Evolutionary conservation across 2,329 filamentous ascomycete genomes (phyloP).

Genomic region (Domatiomyces catenatus): DNA sequence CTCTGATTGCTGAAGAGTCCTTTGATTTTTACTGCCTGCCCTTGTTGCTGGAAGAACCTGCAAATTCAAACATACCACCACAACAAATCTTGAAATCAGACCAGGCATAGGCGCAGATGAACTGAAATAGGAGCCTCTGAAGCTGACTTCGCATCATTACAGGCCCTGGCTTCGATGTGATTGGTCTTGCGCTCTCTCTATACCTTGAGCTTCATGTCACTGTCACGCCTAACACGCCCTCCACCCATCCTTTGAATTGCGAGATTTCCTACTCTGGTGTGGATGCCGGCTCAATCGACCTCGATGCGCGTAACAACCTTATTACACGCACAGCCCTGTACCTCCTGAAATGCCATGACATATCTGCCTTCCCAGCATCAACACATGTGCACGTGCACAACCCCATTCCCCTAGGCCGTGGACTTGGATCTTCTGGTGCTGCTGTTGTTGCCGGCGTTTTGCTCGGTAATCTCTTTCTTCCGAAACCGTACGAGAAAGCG

Average conservation of each 20-base stretch:
- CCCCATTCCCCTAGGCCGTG: constrained; percentile 81
- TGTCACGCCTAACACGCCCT: constrained; percentile 27
- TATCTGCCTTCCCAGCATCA: constrained; percentile 66
- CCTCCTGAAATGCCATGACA: constrained; percentile 79
- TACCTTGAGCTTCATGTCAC: constrained; percentile 82
- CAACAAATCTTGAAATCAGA: neutral
- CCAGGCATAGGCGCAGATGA: neutral
- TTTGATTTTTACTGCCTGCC: neutral
- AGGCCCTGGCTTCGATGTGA: constrained; percentile 88
- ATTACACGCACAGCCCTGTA: constrained; percentile 90
- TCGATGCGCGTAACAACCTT: constrained; percentile 76
- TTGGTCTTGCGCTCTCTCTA: constrained; percentile 79
- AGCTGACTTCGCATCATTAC: neutral
- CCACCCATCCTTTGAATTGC: constrained; percentile 48
- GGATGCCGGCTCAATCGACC: constrained; percentile 55
- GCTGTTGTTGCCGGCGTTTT: constrained; percentile 93
- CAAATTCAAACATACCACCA: neutral
- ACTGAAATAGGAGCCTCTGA: neutral
- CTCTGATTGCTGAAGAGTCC: neutral
- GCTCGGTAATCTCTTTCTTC: constrained; percentile 71
- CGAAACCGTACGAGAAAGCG: constrained; percentile 40
- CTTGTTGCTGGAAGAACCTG: neutral
- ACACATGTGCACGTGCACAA: constrained; percentile 93
- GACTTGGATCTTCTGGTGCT: constrained; percentile 86
- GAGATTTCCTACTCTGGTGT: constrained; percentile 78